Evolutionary conservation across 164 flowering plant genomes (phyloP).

Genomic region (Stephania yunnanensis): DNA sequence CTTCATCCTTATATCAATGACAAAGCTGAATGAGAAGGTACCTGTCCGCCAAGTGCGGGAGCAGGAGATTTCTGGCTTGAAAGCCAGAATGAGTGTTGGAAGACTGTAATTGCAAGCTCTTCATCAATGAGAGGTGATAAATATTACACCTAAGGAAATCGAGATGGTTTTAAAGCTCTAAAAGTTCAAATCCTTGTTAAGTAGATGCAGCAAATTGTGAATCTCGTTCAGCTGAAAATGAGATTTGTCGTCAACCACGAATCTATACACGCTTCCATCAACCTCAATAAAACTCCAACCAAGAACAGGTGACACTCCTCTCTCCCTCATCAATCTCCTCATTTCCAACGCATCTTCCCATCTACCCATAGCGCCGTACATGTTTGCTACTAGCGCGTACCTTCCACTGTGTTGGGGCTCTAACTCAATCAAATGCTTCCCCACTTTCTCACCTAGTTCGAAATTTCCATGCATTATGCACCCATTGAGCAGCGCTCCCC

Average conservation of each 20-base stretch:
- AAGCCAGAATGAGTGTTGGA: background rate
- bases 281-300: slow-evolving; percentile 29
- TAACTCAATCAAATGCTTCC: slow-evolving; percentile 16
- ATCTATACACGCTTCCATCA: slow-evolving; percentile 22
- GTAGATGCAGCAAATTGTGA: slow-evolving; percentile 11
- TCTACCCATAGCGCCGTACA: slow-evolving; percentile 20
- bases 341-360: slow-evolving; percentile 22
- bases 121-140: too few relatives aligned
- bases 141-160: too few relatives aligned
- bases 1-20: background rate
- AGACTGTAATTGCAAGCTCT: background rate
- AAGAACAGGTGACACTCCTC: slow-evolving; percentile 9
- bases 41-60: background rate
- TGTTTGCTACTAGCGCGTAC: slow-evolving; percentile 23
- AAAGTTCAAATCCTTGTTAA: slow-evolving; percentile 9
- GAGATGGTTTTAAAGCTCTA: background rate
- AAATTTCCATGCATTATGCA: slow-evolving; percentile 24
- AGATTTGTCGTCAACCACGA: slow-evolving; percentile 16
- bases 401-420: slow-evolving; percentile 22
- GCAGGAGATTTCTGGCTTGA: background rate
- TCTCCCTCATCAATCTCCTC: slow-evolving; percentile 25
- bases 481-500: slow-evolving; percentile 35
- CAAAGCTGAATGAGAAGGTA: background rate
- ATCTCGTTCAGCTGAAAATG: slow-evolving; percentile 11
- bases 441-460: slow-evolving; percentile 20